Evolutionary conservation across 345 rosid genomes (phyloP), one percentile per base, ranked within the genome.

Genomic region (Turnera subulata): DNA sequence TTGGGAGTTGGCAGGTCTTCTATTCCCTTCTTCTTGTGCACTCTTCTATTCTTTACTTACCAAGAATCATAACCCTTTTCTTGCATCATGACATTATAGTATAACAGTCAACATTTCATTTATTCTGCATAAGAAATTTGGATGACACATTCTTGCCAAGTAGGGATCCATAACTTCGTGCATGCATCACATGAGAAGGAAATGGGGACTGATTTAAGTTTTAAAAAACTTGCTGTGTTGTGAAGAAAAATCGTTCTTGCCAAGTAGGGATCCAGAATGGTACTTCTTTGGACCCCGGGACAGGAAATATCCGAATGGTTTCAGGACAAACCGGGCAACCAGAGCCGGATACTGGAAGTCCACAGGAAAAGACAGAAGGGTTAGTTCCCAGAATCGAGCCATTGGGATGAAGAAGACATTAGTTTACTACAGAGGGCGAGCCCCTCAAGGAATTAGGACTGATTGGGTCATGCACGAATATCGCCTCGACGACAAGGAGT

Each of bases 1-100:
- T 1, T 90, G 97, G 97, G 97, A 90, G 61, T 70, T 87, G 56
- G 74, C 97, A 70, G 97, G 97, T 70, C n/a, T 42, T 12, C 38
- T 32, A 9, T 2, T 2, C 13, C 19, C 7, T 32, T 16, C 12
- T 5, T 33, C 42, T 53, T 46, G 1, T 23, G 3, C 9, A 37
- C 19, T 17, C 5, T 25, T 24, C 23, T 18, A 29, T 29, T 29
- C 8, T 29, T 29, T n/a, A n/a, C n/a, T n/a, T n/a, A n/a, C n/a
- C n/a, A n/a, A n/a, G n/a, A n/a, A n/a, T n/a, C n/a, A n/a, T n/a
- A n/a, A n/a, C n/a, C n/a, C n/a, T n/a, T n/a, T n/a, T n/a, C n/a
- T n/a, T n/a, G n/a, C n/a, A n/a, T n/a, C n/a, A n/a, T n/a, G n/a
- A n/a, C n/a, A n/a, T n/a, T n/a, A n/a, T n/a, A n/a, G n/a, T n/a